Evolutionary conservation across 2,329 filamentous ascomycete genomes (phyloP), one percentile per base, ranked within the genome.

Genomic region (Penicillium sp.): DNA sequence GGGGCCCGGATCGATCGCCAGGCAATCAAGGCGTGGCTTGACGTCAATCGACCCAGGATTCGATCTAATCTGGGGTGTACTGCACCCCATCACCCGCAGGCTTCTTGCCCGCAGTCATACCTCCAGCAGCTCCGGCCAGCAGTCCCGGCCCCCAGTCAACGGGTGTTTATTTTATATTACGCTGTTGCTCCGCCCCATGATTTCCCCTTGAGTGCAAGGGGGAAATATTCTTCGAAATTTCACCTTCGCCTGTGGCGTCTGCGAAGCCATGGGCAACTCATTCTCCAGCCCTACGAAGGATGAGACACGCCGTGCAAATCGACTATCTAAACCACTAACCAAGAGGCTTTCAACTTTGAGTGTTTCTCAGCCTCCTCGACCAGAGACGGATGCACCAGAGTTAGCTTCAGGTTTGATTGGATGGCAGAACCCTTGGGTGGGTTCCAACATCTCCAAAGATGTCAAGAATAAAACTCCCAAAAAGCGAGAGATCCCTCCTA

Each of bases 381-480:
- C 44, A 4, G 48, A 57, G 23, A 28, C 47, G 18, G 57, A 64
- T 24, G 18, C 31, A 18, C 37, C 49, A 18, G 47, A 55, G 24
- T 24, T 61, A 19, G 43, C 23, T 28, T 44, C 60, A 7, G 63
- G 60, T 2, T 51, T 65, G 26, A 63, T 65, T 45, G 60, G 62
- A 23, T 72, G 69, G 71, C 68, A 70, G 58, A 68, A 70, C n/a
- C 68, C 71, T 21, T 74, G 69, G 71, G 69, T 65, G n/a, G 64
- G 63, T 11, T 60, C 60, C 26, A 61, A 56, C 23, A 58, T 67
- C 39, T 57, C 71, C 9, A 50, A 26, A 10, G 55, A 58, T 29
- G 54, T 57, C 45, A 51, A 58, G 23, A 53, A 19, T n/a, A 54
- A 50, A 37, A 36, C 44, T 37, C 11, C 56, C 9, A 57, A 55